A percentile compares a stretch with the other conserved stretches of the same genome.
These are phyloP conservation scores for Leishmania arabica DNA, from an alignment of 208 protist species.

Conservation along the genomic window DNA sequence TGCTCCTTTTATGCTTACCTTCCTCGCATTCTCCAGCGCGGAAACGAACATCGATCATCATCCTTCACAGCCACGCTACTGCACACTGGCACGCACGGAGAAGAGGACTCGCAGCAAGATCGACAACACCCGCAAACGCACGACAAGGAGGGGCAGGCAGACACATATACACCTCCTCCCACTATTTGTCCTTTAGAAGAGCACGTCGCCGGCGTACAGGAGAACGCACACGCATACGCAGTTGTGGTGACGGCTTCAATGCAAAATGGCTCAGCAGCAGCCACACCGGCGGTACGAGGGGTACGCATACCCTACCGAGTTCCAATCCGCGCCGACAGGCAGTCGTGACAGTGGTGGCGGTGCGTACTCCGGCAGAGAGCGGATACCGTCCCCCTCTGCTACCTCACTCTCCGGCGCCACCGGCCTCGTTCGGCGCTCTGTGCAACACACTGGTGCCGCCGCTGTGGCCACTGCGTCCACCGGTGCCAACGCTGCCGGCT, in stretches of 20 bases:
- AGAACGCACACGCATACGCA: neutral
- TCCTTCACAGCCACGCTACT: neutral
- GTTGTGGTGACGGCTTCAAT: neutral
- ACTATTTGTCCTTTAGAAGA: neutral
- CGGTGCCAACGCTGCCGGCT: slow-evolving; percentile 3
- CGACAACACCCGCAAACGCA: neutral
- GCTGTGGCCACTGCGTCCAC: neutral
- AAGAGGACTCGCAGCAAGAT: neutral
- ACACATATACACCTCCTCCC: neutral
- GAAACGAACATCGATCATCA: neutral
- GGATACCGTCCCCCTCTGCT: slow-evolving; percentile 2
- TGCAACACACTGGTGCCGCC: slow-evolving; percentile 14
- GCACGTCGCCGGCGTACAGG: neutral
- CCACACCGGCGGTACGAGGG: slow-evolving; percentile 19
- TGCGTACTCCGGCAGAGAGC: slow-evolving; percentile 16
- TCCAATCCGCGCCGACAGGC: slow-evolving; percentile 1
- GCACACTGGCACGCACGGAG: neutral
- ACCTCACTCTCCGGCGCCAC: slow-evolving; percentile 13
- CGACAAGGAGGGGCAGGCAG: neutral
- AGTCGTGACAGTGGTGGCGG: slow-evolving; percentile 1
- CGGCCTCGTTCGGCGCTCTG: slow-evolving; percentile 35
- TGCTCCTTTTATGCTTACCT: neutral
- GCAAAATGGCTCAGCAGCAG: neutral
- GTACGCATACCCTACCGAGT: slow-evolving; percentile 29
- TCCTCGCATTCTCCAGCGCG: neutral